Evolutionary conservation across 306 rosid species (phyloP).

Genomic region (Prunus campanulata): DNA sequence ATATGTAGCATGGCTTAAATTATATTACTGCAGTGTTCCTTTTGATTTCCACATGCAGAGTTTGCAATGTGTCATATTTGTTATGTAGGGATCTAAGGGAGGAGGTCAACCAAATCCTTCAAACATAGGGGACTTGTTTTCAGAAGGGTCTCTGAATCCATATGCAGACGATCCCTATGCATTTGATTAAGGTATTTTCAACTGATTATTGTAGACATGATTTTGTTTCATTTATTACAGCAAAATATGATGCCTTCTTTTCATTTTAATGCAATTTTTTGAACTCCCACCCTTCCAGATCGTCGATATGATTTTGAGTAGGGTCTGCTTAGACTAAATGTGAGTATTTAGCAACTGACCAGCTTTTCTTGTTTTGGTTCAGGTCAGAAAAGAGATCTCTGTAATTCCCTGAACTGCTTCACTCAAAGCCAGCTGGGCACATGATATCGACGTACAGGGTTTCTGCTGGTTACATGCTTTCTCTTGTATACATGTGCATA

Average conservation of each 20-base stretch:
- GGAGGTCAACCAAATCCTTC: slow-evolving; percentile 57
- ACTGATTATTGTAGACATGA: slow-evolving; percentile 1
- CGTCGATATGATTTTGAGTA: background rate
- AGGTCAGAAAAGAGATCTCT: background rate
- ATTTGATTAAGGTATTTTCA: slow-evolving; percentile 78
- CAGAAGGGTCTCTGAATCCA: slow-evolving; percentile 98
- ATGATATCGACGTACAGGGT: background rate
- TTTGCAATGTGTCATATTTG: background rate
- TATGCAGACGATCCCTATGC: slow-evolving; percentile 97
- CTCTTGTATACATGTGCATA: background rate
- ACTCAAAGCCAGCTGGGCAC: background rate
- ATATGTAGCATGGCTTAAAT: background rate
- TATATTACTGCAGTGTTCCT: background rate
- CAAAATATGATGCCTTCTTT: background rate
- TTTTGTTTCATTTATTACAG: slow-evolving; percentile 1
- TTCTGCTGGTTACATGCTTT: background rate
- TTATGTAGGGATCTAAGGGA: slow-evolving; percentile 53
- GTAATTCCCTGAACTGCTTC: background rate
- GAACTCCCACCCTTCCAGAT: background rate
- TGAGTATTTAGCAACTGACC: background rate
- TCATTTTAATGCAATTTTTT: background rate
- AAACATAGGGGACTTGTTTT: slow-evolving; percentile 83
- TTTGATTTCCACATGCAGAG: background rate
- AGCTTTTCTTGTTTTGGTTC: slow-evolving; percentile 1
- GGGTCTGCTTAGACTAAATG: background rate